Conservation (phyloP, 306 rosid species). For the Vigna angularis region DNA sequence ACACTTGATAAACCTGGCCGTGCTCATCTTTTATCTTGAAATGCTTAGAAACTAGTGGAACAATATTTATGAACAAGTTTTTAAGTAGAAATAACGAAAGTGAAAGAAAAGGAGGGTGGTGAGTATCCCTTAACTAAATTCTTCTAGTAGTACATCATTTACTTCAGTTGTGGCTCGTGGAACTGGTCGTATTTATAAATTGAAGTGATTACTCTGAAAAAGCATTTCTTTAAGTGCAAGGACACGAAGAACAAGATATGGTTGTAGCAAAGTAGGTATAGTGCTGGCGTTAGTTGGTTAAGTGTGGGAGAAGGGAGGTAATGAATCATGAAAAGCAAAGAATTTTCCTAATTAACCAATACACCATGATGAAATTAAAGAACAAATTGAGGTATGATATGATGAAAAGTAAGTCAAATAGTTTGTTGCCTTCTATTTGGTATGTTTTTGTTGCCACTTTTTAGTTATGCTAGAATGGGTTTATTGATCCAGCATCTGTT, state of each 20-base stretch:
- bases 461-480: conserved; percentile 36
- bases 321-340: conserved; percentile 65
- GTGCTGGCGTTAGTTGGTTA: conserved; percentile 93
- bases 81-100: conserved; percentile 19
- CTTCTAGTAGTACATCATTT: not conserved
- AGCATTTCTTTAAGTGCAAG: conserved; percentile 87
- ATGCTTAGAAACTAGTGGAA: conserved; percentile 33
- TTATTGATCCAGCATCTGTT: conserved; percentile 40
- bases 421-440: conserved; percentile 43
- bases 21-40: conserved; percentile 61
- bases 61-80: conserved; percentile 32
- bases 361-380: conserved; percentile 48
- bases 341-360: conserved; percentile 50
- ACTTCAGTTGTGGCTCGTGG: conserved; percentile 45
- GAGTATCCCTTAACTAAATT: too few species aligned
- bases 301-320: conserved; percentile 87
- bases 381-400: conserved; percentile 36
- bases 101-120: not conserved
- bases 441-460: conserved; percentile 23
- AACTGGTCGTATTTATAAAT: conserved; percentile 35
- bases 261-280: conserved; percentile 62
- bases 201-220: conserved; percentile 38
- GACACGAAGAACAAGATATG: conserved; percentile 53
- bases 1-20: conserved; percentile 92
- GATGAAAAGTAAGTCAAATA: conserved; percentile 48